phyloP scores from a whole-genome alignment of 2,329 filamentous ascomycete species.

The Knufia petricola region DNA sequence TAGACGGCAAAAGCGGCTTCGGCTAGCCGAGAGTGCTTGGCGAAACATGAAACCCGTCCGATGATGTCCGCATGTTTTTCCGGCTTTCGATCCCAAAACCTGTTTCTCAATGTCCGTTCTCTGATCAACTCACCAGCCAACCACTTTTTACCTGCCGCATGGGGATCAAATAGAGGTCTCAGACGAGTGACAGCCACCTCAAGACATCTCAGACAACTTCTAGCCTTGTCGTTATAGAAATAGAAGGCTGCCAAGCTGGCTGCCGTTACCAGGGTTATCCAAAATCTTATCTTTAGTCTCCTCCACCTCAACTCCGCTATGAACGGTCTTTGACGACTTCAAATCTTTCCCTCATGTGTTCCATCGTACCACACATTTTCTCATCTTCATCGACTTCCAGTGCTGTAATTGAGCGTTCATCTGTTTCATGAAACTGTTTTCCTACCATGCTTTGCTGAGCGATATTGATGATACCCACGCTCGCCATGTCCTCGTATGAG shows the following conservation, averaged over 20 bases:
- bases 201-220: no score
- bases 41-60: no score
- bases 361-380: not conserved
- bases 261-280: not conserved
- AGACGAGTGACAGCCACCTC: no score
- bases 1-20: not conserved
- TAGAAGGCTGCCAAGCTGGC: not conserved
- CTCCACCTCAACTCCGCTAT: constrained; percentile 6
- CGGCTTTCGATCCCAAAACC: constrained; percentile 1
- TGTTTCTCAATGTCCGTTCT: not conserved
- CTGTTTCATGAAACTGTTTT: not conserved
- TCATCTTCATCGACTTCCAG: not conserved
- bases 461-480: not conserved
- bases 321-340: not conserved
- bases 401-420: not conserved
- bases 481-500: constrained; percentile 5
- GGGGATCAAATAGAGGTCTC: no score
- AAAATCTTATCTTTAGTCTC: not conserved
- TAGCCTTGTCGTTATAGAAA: no score
- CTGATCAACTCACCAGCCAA: not conserved
- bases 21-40: no score
- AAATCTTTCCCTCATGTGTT: not conserved
- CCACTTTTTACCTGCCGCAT: not conserved
- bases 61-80: not conserved
- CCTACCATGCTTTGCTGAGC: not conserved